phyloP scores from a whole-genome alignment of 768 basidiomycete species.

The Chlorophyllum brunneum region DNA sequence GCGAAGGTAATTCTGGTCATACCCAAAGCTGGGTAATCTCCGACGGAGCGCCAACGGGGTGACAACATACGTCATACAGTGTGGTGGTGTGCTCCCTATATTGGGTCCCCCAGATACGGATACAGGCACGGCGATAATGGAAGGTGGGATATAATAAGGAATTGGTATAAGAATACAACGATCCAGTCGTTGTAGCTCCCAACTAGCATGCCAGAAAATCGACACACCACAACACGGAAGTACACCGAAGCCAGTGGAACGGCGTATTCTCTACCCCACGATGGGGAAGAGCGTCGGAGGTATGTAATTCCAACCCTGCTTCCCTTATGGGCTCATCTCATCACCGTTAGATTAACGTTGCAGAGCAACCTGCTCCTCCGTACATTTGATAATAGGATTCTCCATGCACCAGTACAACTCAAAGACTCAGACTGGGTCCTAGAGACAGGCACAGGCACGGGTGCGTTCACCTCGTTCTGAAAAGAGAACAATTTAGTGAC shows the following conservation, averaged over 20 bases:
- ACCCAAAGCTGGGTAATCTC: too few species aligned
- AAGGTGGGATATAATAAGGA: too few species aligned
- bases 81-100: too few species aligned
- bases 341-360: not conserved
- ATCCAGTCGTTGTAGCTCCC: not conserved
- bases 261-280: slow-evolving; percentile 7
- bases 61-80: too few species aligned
- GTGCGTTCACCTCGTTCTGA: not conserved
- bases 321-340: not conserved
- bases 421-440: slow-evolving; percentile 8
- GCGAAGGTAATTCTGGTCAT: too few species aligned
- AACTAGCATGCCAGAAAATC: not conserved
- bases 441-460: not conserved
- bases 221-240: not conserved
- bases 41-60: too few species aligned
- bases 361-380: slow-evolving; percentile 3
- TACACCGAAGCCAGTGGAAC: not conserved
- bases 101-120: too few species aligned
- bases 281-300: slow-evolving; percentile 6
- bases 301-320: not conserved
- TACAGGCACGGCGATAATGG: too few species aligned
- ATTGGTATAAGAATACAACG: too few species aligned
- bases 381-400: not conserved
- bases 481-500: too few species aligned
- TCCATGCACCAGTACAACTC: slow-evolving; percentile 3